These are phyloP conservation scores for Penicillium nordicum DNA, from an alignment of 2,329 filamentous ascomycete species.

Conservation along the genomic window DNA sequence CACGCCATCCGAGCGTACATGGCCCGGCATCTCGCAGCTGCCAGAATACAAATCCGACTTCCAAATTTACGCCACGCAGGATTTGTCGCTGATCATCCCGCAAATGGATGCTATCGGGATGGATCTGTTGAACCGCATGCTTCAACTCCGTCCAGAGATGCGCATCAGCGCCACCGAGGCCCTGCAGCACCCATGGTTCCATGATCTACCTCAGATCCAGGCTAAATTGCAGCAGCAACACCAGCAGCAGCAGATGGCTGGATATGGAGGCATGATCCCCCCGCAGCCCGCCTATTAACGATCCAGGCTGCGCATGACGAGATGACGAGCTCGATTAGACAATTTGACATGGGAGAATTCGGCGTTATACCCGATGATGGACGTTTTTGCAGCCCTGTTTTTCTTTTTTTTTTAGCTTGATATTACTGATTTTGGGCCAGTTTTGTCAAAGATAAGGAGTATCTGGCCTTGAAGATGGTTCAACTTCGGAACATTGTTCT, in stretches of 20 bases:
- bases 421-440: background rate
- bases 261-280: constrained; percentile 40
- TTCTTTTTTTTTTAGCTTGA: constrained; percentile 4
- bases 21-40: constrained; percentile 91
- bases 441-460: background rate
- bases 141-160: constrained; percentile 88
- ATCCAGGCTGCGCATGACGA: constrained; percentile 21
- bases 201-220: constrained; percentile 57
- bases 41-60: constrained; percentile 98
- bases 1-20: constrained; percentile 89
- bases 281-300: constrained; percentile 36
- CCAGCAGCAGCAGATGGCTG: constrained; percentile 39
- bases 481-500: background rate
- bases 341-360: constrained; percentile 28
- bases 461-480: background rate
- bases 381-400: constrained; percentile 11
- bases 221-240: constrained; percentile 46
- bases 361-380: constrained; percentile 31
- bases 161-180: constrained; percentile 84
- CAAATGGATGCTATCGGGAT: constrained; percentile 86
- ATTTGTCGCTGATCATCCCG: constrained; percentile 78
- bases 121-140: constrained; percentile 83
- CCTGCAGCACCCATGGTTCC: constrained; percentile 89
- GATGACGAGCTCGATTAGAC: constrained; percentile 27
- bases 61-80: constrained; percentile 90